Evolutionary conservation across 345 rosid species (phyloP), one percentile per base, ranked within the genome.

Genomic region (Orychophragmus violaceus): DNA sequence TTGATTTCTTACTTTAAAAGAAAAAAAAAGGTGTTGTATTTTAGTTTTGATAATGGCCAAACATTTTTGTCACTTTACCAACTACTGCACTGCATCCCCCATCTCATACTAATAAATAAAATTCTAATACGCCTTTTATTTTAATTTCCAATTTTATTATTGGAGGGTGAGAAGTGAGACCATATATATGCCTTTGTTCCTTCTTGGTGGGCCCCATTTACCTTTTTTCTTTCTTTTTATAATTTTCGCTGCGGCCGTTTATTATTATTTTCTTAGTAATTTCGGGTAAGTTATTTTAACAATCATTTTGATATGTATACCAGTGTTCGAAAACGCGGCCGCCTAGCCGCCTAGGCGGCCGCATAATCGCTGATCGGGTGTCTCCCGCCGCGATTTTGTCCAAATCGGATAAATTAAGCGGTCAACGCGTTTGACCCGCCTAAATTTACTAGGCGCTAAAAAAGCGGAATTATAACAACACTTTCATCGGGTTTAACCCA

Each of bases 51-150:
- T 59, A 58, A 17, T 58, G 72, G 66, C 65, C 72, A 68, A 68
- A 68, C 72, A 68, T 35, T 35, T 58, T 68, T 35, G 72, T 68
- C 66, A 58, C 72, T 58, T 68, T 68, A 35, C 72, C 66, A 68
- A 68, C 66, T 5, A 48, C 72, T 48, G 50, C 72, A 58, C 28
- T 48, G 50, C 72, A 58, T 16, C 8, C 63, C 8, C 55, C 71
- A 41, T 23, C 27, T 24, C 28, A 21, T 48, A 48, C 21, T 48
- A n/a, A n/a, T n/a, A n/a, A n/a, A n/a, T n/a, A n/a, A 48, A 48
- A 46, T 46, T 48, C 8, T 19, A 48, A 23, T 16, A 49, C 29
- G 29, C 17, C 54, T 21, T 57, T 68, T 21, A 21, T 67, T 68
- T 68, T 68, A 57, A 23, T 32, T 68, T 33, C 56, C 24, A 42